Conservation (phyloP, 1,284 basidiomycete species). For the Porogramme epimiltina region DNA sequence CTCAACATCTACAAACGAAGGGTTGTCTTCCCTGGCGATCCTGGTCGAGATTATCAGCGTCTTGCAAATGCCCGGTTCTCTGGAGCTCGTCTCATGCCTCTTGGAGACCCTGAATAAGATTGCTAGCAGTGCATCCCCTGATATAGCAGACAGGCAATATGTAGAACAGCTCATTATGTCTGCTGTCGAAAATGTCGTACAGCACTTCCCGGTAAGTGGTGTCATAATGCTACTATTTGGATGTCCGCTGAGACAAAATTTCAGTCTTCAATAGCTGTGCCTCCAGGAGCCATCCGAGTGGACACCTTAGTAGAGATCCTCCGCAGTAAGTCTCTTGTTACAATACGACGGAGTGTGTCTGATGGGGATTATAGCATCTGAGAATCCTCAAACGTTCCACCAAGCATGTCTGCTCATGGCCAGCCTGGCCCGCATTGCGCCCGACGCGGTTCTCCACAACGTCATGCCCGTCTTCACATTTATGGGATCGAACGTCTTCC, state of each 20-base stretch:
- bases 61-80: conserved; percentile 63
- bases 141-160: conserved; percentile 71
- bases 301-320: conserved; percentile 89
- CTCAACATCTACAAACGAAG: conserved; percentile 21
- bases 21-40: conserved; percentile 51
- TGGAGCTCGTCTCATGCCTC: conserved; percentile 73
- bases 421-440: conserved; percentile 80
- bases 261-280: conserved; percentile 33
- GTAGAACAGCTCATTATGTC: conserved; percentile 88
- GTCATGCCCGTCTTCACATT: conserved; percentile 99
- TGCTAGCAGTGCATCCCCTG: conserved; percentile 51
- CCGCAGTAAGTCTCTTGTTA: conserved; percentile 53
- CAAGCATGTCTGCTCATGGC: conserved; percentile 92
- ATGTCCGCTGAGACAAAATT: too few relatives aligned
- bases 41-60: conserved; percentile 76
- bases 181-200: conserved; percentile 72
- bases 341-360: too few relatives aligned
- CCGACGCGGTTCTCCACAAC: conserved; percentile 91
- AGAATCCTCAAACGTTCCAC: conserved; percentile 94
- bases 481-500: conserved; percentile 96
- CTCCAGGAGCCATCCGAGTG: conserved; percentile 58
- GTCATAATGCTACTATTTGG: too few relatives aligned
- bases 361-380: conserved; percentile 55
- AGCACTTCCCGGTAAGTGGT: conserved; percentile 55
- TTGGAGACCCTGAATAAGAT: conserved; percentile 77